Evolutionary conservation across 2,329 filamentous ascomycete genomes (phyloP), one percentile per base, ranked within the genome.

Genomic region (Penicillium nordicum): DNA sequence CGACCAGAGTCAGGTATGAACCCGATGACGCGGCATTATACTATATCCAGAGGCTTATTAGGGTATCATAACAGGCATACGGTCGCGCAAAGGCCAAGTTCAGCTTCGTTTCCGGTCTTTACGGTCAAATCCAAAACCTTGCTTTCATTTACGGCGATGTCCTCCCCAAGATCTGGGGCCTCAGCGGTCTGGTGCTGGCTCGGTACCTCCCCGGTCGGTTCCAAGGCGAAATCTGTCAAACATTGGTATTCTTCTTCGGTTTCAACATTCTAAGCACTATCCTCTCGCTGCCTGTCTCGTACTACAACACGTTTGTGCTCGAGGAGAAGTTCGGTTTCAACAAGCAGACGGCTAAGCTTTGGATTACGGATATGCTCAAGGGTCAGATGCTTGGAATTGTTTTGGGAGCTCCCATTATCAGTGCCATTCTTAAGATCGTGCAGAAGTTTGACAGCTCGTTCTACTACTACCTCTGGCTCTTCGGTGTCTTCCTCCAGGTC

Each of bases 241-340:
- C 90, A 29, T 88, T 99, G 65, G 80, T 96, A 71, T 99, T 97
- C 79, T 85, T 97, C 74, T 88, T 97, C 70, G 81, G 85, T 55
- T 96, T 96, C 75, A 88, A 91, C 67, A 75, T 96, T 68, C 83
- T 95, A 67, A 88, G 92, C 66, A 90, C 93, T 69, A 63, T 89
- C 53, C 78, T 96, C 61, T 88, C 87, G 55, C 79, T 97, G 51
- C 94, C 94, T 3, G 84, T 87, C 58, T 89, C 86, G 53, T 86
- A 97, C 74, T 99, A 97, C 80, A 87, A 92, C 78, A 94, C 91
- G 12, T 99, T 99, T 70, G 90, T 97, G 46, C 81, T 99, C 54
- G 94, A 99, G 76, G 92, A 97, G 78, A 89, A 91, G 72, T 99
- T 96, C 68, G 94, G 94, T 48, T 99, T 99, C 84, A 99, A 99